These are phyloP conservation scores for Brasenia schreberi DNA, from an alignment of 164 flowering plant species.

Conservation along the genomic window DNA sequence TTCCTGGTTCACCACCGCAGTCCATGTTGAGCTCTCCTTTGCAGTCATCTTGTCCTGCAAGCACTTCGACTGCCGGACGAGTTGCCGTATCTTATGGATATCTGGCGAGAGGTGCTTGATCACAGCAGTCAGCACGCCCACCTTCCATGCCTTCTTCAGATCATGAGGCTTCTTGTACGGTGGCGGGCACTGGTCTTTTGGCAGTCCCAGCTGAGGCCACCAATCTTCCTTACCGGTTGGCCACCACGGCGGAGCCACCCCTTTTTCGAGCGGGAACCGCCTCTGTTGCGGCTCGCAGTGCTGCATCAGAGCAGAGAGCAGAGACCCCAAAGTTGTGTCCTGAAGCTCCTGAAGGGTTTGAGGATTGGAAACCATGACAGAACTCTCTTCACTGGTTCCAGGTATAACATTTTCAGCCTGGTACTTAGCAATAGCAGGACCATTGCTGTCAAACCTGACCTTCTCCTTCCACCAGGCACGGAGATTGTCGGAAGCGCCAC, in stretches of 20 bases:
- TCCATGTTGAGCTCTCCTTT: slow-evolving; percentile 60
- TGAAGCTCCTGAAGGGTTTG: slow-evolving; percentile 61
- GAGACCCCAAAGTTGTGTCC: slow-evolving; percentile 65
- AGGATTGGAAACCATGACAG: slow-evolving; percentile 19
- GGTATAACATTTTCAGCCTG: slow-evolving; percentile 37
- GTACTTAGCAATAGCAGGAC: slow-evolving; percentile 75
- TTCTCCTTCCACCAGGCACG: slow-evolving; percentile 94
- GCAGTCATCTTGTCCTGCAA: slow-evolving; percentile 70
- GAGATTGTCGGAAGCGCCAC: slow-evolving; percentile 80
- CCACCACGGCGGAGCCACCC: slow-evolving; percentile 76
- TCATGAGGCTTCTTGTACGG: slow-evolving; percentile 79
- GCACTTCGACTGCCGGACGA: slow-evolving; percentile 63
- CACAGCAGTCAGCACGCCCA: slow-evolving; percentile 54
- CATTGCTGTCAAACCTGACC: slow-evolving; percentile 75
- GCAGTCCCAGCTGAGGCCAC: slow-evolving; percentile 51
- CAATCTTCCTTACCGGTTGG: slow-evolving; percentile 57
- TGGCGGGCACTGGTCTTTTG: slow-evolving; percentile 46
- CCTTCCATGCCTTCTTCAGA: slow-evolving; percentile 65
- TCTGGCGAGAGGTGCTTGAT: slow-evolving; percentile 66
- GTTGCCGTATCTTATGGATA: slow-evolving; percentile 50
- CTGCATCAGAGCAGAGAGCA: slow-evolving; percentile 62
- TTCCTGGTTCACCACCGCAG: slow-evolving; percentile 48
- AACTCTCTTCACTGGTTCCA: slow-evolving; percentile 24
- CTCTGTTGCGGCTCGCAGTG: slow-evolving; percentile 78
- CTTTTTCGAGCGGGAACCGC: slow-evolving; percentile 58